Percentiles rank a stretch among this genome's conserved stretches.
Conservation (phyloP, 495 filamentous ascomycete genomes). For the Tuber calosporum region DNA sequence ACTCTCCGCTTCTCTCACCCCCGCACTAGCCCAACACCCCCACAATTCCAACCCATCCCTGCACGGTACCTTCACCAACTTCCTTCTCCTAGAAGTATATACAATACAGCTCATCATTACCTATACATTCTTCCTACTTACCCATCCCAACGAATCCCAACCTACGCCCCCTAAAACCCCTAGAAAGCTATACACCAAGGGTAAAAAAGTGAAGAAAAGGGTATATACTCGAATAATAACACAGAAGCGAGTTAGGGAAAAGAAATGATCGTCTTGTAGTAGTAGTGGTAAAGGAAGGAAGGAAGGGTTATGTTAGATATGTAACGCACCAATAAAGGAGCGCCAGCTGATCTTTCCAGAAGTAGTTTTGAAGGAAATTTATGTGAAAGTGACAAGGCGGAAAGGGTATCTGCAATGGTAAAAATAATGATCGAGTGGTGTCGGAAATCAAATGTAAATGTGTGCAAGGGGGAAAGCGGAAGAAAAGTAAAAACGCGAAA, state of each 20-base stretch:
- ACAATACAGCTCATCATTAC: not conserved
- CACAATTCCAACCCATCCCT: not conserved
- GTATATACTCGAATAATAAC: not conserved
- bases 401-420: slow-evolving; percentile 12
- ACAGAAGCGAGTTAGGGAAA: not conserved
- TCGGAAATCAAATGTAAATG: not conserved
- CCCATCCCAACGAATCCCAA: not conserved
- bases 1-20: not conserved
- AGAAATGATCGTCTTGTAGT: slow-evolving; percentile 1
- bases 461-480: not conserved
- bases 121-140: not conserved
- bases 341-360: slow-evolving; percentile 1
- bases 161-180: not conserved
- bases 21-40: not conserved
- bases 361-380: slow-evolving; percentile 9
- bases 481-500: not conserved
- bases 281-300: not conserved
- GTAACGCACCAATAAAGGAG: not conserved
- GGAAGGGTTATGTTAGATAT: not conserved
- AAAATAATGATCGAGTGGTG: not conserved
- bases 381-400: slow-evolving; percentile 6
- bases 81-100: not conserved
- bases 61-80: not conserved
- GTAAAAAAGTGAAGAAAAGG: not conserved
- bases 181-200: not conserved